Evolutionary conservation across 2,329 filamentous ascomycete species (phyloP), one percentile per base, ranked within the genome.

Genomic region (Colletotrichum lindemuthianum): DNA sequence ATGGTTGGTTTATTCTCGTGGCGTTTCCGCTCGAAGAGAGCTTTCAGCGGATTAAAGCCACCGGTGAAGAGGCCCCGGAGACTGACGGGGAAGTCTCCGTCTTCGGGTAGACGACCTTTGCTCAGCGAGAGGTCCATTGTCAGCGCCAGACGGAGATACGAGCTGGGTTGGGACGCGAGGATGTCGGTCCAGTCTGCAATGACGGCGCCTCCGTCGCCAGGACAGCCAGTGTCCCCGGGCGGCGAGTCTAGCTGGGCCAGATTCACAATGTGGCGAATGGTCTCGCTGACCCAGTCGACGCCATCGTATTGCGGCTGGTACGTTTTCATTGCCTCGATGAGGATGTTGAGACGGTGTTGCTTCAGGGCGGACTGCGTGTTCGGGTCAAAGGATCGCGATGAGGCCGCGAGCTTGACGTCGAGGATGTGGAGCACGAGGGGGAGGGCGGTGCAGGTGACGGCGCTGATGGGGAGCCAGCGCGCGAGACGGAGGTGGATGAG

Each of bases 381-480:
- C 12, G 74, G 69, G n/a, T 71, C 70, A 70, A 34, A 72, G 1
- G 63, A 67, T 4, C 63, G 54, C 2, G 60, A 59, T 3, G 65
- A 61, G 1, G 69, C 57, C 0, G 75, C 75, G n/a, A 77, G 70
- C 54, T 77, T 75, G 48, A 76, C 74, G 54, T 77, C 75, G 2
- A 77, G 67, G 8, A 76, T 74, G 59, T 76, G 71, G 7, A 77
- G 67, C 8, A 75, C 70, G 1, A 77, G 68, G 1, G 75, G 75
- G 3, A 78, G 55, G 2, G 76, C 74, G 2, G 73, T 76, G 63
- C 74, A 77, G 3, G 74, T 72, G 32, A 77, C 74, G 2, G 81
- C 80, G 65, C 79, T 82, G 11, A 84, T 79, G 4, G 82, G 82
- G 0, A 84, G 70, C 73, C 77, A 82, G 7, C 81, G 77, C 6